Conservation (phyloP, 2,329 filamentous ascomycete species). For the Colletotrichum godetiae region DNA sequence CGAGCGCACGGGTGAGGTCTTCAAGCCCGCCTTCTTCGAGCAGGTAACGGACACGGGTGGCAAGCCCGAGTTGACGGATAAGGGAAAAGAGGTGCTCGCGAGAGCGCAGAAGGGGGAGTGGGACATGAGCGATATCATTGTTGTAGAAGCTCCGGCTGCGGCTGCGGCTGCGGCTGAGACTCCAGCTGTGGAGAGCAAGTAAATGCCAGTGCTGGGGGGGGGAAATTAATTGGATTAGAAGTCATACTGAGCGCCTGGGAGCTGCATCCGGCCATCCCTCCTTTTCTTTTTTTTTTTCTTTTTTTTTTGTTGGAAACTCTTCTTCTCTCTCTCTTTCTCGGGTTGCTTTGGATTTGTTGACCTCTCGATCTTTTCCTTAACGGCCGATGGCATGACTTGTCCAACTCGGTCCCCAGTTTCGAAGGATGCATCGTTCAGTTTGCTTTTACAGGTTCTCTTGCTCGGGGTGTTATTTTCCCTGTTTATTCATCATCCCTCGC, state of each 20-base stretch:
- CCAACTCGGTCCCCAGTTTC: background rate
- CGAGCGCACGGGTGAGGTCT: conserved; percentile 75
- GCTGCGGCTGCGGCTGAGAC: background rate
- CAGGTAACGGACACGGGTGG: conserved; percentile 66
- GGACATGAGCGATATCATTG: conserved; percentile 58
- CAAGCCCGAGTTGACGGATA: conserved; percentile 66
- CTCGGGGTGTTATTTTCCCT: too few relatives aligned
- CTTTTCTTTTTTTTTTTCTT: background rate
- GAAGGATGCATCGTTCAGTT: background rate
- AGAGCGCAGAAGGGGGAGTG: conserved; percentile 65
- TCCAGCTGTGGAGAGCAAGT: background rate
- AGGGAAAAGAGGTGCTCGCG: conserved; percentile 62
- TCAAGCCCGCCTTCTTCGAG: conserved; percentile 90
- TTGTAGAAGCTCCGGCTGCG: background rate
- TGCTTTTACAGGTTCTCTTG: background rate
- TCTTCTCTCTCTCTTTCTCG: background rate
- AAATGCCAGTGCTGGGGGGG: background rate
- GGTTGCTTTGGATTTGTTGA: background rate
- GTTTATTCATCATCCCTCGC: background rate
- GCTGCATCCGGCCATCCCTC: conserved; percentile 1
- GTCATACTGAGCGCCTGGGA: conserved; percentile 2
- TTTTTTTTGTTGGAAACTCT: background rate
- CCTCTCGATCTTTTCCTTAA: background rate
- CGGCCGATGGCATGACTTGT: background rate
- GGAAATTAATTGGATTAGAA: background rate